A percentile compares a stretch with the other conserved stretches of the same genome.
Evolutionary conservation across 192 early-diverging fungal genomes (phyloP).

Genomic region (Geosiphon pyriformis): DNA sequence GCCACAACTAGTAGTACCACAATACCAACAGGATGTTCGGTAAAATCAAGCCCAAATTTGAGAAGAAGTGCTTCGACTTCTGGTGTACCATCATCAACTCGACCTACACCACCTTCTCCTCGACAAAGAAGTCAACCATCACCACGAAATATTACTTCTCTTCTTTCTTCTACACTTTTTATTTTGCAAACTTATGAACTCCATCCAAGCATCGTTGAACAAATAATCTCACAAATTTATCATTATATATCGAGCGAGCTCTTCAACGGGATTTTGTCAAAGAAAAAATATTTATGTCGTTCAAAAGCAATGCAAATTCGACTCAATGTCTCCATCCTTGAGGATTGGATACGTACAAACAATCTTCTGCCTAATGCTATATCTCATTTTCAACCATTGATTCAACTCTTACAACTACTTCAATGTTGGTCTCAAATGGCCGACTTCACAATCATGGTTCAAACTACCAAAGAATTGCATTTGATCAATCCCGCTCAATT

Average conservation of each 20-base stretch:
- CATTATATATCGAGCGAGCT: conserved; percentile 70
- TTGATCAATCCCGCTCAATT: conserved; percentile 69
- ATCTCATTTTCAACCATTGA: conserved; percentile 59
- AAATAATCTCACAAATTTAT: conserved; percentile 70
- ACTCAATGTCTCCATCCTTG: conserved; percentile 73
- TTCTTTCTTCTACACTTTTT: conserved; percentile 63
- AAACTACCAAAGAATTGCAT: conserved; percentile 62
- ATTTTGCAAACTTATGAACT: conserved; percentile 68
- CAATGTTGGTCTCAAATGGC: conserved; percentile 73
- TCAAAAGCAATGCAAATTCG: conserved; percentile 78
- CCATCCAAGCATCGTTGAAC: conserved; percentile 68
- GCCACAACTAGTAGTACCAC: conserved; percentile 9
- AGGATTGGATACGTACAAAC: conserved; percentile 79
- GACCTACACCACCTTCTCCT: conserved; percentile 27
- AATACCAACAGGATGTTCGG: conserved; percentile 23
- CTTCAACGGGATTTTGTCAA: conserved; percentile 83
- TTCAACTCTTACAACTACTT: conserved; percentile 78
- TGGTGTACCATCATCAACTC: conserved; percentile 25
- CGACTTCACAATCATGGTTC: conserved; percentile 68
- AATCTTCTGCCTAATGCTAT: conserved; percentile 34
- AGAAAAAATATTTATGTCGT: conserved; percentile 68
- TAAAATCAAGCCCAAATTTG: conserved; percentile 27
- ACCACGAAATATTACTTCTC: conserved; percentile 66
- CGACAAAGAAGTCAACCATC: conserved; percentile 37
- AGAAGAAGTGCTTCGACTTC: conserved; percentile 20